Base-by-base conservation (phyloP, 1,284 basidiomycete species). In the Erythrobasidium hasegawianum region DNA sequence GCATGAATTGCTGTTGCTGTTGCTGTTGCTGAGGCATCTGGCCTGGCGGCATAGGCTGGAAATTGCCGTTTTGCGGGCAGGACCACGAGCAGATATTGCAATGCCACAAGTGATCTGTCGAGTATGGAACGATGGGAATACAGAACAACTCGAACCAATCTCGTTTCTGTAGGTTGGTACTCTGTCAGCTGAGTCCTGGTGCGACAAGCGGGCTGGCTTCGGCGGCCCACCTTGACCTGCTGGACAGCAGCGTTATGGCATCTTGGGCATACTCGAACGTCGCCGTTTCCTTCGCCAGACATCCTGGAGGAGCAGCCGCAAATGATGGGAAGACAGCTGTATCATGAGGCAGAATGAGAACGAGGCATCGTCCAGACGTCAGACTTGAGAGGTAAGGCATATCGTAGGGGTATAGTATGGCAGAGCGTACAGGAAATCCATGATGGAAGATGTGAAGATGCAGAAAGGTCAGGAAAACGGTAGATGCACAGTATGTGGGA, bases 121-220 rank as follows among this genome's bases (percentile, higher is more conserved):
- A 24, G 27, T 65, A 65, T 1, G 62, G n/a, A n/a, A n/a, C n/a
- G n/a, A n/a, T n/a, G n/a, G n/a, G 62, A 11, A 65, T 33, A 38
- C 62, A 65, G 56, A 65, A 65, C 27, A 65, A 55, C n/a, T 57
- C 55, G 45, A 65, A 65, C 62, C 62, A 65, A 38, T 57, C 55
- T 18, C 56, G 26, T 33, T 65, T 65, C 62, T 65, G 43, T 18
- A n/a, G n/a, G n/a, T n/a, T n/a, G n/a, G n/a, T n/a, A n/a, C n/a
- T n/a, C n/a, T n/a, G n/a, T n/a, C n/a, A n/a, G n/a, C n/a, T n/a
- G n/a, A n/a, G n/a, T n/a, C n/a, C n/a, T n/a, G n/a, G n/a, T n/a
- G n/a, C n/a, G n/a, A n/a, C n/a, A n/a, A n/a, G n/a, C n/a, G n/a
- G n/a, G n/a, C n/a, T n/a, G n/a, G n/a, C n/a, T n/a, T n/a, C 33